Evolutionary conservation across 768 basidiomycete genomes (phyloP).

Genomic region (Austroboletus eburneus): DNA sequence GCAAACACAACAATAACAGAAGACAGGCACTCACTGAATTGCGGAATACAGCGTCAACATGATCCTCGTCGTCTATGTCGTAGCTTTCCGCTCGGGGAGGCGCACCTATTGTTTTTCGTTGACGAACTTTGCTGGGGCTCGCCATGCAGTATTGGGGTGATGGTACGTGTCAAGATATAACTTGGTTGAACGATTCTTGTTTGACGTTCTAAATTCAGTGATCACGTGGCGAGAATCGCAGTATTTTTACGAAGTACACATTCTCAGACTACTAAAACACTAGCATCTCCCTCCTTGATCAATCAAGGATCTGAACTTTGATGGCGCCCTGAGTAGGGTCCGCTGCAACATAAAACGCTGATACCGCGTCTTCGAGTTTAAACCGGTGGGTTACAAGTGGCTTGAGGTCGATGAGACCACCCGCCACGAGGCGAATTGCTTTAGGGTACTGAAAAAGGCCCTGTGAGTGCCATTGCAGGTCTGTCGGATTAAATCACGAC

Average conservation of each 20-base stretch:
- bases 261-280: too few species aligned
- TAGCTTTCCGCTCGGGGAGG: slow-evolving; percentile 22
- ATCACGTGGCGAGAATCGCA: slow-evolving; percentile 20
- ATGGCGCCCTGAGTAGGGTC: slow-evolving; percentile 65
- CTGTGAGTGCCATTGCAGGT: background rate
- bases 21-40: slow-evolving; percentile 39
- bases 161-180: slow-evolving; percentile 2
- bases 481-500: background rate
- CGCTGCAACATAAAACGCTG: slow-evolving; percentile 76
- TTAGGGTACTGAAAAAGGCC: slow-evolving; percentile 60
- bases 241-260: background rate
- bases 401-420: slow-evolving; percentile 65
- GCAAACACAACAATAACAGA: slow-evolving; percentile 8
- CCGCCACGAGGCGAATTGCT: slow-evolving; percentile 77
- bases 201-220: slow-evolving; percentile 2
- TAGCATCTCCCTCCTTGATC: too few species aligned
- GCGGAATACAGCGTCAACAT: slow-evolving; percentile 45
- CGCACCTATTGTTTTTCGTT: slow-evolving; percentile 19
- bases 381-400: slow-evolving; percentile 81
- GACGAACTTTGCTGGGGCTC: slow-evolving; percentile 31
- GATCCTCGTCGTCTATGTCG: slow-evolving; percentile 48
- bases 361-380: slow-evolving; percentile 63
- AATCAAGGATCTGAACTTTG: slow-evolving; percentile 64
- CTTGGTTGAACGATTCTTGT: background rate
- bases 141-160: slow-evolving; percentile 24